Evolutionary conservation across 2,329 filamentous ascomycete genomes (phyloP).

Genomic region (Mycocentrospora acerina): DNA sequence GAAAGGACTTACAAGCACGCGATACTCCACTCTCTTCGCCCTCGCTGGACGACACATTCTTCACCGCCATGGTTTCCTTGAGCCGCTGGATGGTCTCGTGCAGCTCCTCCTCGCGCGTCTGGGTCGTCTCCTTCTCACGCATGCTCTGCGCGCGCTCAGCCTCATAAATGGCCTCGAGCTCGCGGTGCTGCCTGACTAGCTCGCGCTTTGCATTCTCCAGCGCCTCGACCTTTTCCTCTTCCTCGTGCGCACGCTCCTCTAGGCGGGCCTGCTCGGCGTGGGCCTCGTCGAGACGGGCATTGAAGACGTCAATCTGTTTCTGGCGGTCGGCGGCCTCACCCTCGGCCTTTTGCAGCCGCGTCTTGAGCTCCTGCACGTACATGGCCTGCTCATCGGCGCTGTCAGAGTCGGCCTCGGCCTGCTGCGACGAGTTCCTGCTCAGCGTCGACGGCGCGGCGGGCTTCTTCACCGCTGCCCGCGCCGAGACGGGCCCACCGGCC

Average conservation of each 20-base stretch:
- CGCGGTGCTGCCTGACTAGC: slow-evolving; percentile 76
- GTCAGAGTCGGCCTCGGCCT: slow-evolving; percentile 54
- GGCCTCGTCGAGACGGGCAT: slow-evolving; percentile 83
- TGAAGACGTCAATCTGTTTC: slow-evolving; percentile 82
- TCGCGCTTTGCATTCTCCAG: slow-evolving; percentile 86
- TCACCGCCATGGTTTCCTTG: slow-evolving; percentile 83
- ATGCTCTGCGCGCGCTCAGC: slow-evolving; percentile 82
- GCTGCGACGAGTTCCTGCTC: slow-evolving; percentile 37
- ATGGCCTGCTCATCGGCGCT: slow-evolving; percentile 77
- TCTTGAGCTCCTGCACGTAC: slow-evolving; percentile 80
- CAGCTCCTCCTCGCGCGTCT: slow-evolving; percentile 84
- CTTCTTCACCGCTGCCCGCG: slow-evolving; percentile 42
- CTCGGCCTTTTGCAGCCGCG: slow-evolving; percentile 80
- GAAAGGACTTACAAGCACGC: slow-evolving; percentile 50
- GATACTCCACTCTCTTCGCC: slow-evolving; percentile 55
- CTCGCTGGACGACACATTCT: slow-evolving; percentile 58
- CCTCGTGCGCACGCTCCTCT: slow-evolving; percentile 85
- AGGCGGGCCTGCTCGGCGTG: slow-evolving; percentile 79
- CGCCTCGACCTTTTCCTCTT: slow-evolving; percentile 77
- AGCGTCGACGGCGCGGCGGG: slow-evolving; percentile 37
- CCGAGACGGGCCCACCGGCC: slow-evolving; percentile 42
- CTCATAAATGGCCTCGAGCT: slow-evolving; percentile 92
- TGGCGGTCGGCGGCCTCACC: slow-evolving; percentile 73
- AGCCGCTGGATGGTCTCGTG: slow-evolving; percentile 85
- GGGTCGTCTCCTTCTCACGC: slow-evolving; percentile 89